Evolutionary conservation across 2,329 filamentous ascomycete genomes (phyloP).

Genomic region (Beauveria rudraprayagi): DNA sequence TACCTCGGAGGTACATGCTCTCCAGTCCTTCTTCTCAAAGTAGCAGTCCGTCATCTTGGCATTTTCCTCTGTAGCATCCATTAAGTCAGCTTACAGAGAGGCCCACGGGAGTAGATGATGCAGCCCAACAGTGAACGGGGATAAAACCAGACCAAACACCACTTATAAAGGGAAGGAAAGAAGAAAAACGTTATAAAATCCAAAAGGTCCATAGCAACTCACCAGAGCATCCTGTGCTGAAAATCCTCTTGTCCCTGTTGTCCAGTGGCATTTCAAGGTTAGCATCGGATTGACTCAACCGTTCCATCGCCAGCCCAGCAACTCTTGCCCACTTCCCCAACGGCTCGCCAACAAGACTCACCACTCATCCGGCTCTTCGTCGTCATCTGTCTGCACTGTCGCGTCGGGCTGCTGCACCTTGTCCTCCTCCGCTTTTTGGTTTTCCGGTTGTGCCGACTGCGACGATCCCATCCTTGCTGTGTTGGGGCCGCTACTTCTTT

Average conservation of each 20-base stretch:
- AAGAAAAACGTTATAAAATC: not conserved
- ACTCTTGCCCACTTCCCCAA: not conserved
- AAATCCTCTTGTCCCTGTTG: constrained; percentile 90
- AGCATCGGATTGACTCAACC: constrained; percentile 18
- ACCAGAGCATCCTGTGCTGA: constrained; percentile 92
- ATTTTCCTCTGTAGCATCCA: constrained; percentile 62
- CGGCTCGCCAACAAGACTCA: constrained; percentile 34
- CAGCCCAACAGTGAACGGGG: not conserved
- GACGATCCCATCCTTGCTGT: constrained; percentile 5
- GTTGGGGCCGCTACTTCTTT: not conserved
- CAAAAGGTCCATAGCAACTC: constrained; percentile 18
- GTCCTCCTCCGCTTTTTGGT: constrained; percentile 26
- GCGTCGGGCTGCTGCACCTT: constrained; percentile 28
- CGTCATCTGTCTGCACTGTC: constrained; percentile 41
- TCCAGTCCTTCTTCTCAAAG: constrained; percentile 93
- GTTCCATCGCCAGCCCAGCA: not conserved
- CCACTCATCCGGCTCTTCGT: constrained; percentile 95
- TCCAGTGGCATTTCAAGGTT: constrained; percentile 9
- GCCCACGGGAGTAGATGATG: not conserved
- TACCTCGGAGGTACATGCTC: constrained; percentile 80
- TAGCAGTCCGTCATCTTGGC: constrained; percentile 89
- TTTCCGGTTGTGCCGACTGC: not conserved
- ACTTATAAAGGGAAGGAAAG: not conserved
- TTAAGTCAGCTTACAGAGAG: constrained; percentile 4
- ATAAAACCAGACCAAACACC: not conserved